phyloP scores from a whole-genome alignment of 495 filamentous ascomycete genomes.

The Aspergillus egyptiacus region DNA sequence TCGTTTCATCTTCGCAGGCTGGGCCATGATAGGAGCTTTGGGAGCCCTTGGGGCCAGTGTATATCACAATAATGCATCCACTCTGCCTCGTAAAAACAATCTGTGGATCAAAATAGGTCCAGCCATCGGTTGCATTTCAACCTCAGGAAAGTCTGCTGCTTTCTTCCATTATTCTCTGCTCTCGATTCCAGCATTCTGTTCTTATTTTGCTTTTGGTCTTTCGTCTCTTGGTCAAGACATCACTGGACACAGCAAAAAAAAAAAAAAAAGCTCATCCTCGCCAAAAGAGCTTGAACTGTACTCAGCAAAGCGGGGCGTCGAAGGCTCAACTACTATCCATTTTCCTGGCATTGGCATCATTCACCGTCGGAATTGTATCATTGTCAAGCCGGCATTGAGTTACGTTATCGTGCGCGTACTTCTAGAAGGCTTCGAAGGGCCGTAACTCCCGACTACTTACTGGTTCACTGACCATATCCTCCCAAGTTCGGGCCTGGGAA shows the following conservation, averaged over 20 bases:
- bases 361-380: neutral
- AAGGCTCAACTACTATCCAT: constrained; percentile 7
- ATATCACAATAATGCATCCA: constrained; percentile 17
- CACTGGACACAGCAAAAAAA: too few species aligned
- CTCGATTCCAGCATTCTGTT: too few species aligned
- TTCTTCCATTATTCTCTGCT: neutral
- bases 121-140: constrained; percentile 3
- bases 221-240: too few species aligned
- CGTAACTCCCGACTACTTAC: constrained; percentile 1
- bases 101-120: constrained; percentile 11
- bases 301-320: constrained; percentile 15
- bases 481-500: neutral
- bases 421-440: constrained; percentile 19
- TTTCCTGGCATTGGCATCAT: neutral
- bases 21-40: constrained; percentile 12
- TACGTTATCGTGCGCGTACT: constrained; percentile 5
- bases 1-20: constrained; percentile 19
- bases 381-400: constrained; percentile 3
- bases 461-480: neutral
- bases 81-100: constrained; percentile 18
- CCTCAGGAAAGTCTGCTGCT: neutral
- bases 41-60: constrained; percentile 1
- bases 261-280: too few species aligned
- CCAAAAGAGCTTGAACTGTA: constrained; percentile 12
- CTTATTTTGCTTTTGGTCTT: neutral